These are phyloP conservation scores for Coelastrella sp. DNA, from an alignment of 139 green algal species.

Conservation along the genomic window DNA sequence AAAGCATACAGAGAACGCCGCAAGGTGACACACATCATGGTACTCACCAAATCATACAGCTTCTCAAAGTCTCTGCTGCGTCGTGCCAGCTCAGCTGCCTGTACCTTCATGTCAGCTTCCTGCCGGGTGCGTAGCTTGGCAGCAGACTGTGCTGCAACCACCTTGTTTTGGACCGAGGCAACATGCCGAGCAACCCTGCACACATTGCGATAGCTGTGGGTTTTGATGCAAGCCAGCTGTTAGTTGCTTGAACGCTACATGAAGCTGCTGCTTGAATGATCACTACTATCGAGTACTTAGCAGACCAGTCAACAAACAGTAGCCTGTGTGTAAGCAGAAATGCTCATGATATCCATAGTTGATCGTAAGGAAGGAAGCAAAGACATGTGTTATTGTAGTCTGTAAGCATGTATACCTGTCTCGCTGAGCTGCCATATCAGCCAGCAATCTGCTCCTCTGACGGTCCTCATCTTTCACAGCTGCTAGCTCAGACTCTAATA, in stretches of 20 bases:
- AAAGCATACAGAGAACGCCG: too few relatives aligned
- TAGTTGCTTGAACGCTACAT: too few relatives aligned
- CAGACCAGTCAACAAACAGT: too few relatives aligned
- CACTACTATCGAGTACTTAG: too few relatives aligned
- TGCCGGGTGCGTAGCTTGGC: neutral
- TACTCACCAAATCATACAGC: constrained; percentile 81
- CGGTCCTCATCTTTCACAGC: constrained; percentile 65
- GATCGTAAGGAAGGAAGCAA: too few relatives aligned
- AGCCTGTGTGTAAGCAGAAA: too few relatives aligned
- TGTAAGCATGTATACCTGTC: too few relatives aligned
- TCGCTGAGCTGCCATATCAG: constrained; percentile 38
- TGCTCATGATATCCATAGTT: too few relatives aligned
- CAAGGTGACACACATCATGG: neutral
- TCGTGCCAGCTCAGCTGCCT: constrained; percentile 48
- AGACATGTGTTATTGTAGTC: too few relatives aligned
- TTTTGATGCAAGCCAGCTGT: too few relatives aligned
- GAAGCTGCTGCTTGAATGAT: too few relatives aligned
- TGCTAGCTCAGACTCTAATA: constrained; percentile 66
- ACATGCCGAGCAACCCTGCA: constrained; percentile 34
- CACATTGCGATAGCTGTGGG: too few relatives aligned
- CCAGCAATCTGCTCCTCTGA: constrained; percentile 49
- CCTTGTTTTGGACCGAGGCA: constrained; percentile 22
- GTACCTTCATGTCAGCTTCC: constrained; percentile 45
- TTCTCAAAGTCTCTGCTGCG: constrained; percentile 79
- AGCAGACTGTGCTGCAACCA: constrained; percentile 9